Conservation (phyloP, 345 rosid species). For the Eucalyptus polybractea region DNA sequence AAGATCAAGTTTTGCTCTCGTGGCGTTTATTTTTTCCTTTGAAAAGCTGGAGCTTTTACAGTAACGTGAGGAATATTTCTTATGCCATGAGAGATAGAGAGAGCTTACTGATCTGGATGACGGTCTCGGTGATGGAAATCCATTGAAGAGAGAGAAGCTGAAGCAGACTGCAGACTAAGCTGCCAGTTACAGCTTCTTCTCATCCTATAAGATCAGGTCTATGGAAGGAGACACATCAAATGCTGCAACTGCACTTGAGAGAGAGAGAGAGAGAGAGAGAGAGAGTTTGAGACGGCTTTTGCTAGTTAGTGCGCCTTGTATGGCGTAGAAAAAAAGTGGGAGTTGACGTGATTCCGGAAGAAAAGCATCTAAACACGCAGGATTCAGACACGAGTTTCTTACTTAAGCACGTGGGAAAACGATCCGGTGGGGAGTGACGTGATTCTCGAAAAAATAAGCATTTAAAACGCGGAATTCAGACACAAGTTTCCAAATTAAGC, state of each 20-base stretch:
- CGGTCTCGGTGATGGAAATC: neutral
- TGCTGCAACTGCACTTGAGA: neutral
- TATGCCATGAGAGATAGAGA: neutral
- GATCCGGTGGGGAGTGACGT: neutral
- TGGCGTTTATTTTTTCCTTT: neutral
- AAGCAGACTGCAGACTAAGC: slow-evolving; percentile 21
- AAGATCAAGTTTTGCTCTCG: neutral
- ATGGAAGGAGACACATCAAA: neutral
- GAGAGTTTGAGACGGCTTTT: neutral
- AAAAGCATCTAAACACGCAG: neutral
- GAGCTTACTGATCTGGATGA: neutral
- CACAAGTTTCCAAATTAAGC: neutral
- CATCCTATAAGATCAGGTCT: neutral
- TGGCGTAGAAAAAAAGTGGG: neutral
- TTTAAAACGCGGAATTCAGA: neutral
- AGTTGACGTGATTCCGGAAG: neutral
- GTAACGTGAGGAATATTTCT: neutral
- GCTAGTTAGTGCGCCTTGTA: neutral
- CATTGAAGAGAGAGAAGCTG: neutral
- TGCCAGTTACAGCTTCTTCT: slow-evolving; percentile 33
- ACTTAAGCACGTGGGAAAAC: neutral
- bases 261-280: neutral
- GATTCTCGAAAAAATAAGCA: neutral
- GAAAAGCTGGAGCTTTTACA: neutral
- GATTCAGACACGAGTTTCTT: neutral